Percentiles rank a stretch among this genome's conserved stretches.
These are phyloP conservation scores for Quercus bicolor DNA, from an alignment of 306 rosid species.

Conservation along the genomic window DNA sequence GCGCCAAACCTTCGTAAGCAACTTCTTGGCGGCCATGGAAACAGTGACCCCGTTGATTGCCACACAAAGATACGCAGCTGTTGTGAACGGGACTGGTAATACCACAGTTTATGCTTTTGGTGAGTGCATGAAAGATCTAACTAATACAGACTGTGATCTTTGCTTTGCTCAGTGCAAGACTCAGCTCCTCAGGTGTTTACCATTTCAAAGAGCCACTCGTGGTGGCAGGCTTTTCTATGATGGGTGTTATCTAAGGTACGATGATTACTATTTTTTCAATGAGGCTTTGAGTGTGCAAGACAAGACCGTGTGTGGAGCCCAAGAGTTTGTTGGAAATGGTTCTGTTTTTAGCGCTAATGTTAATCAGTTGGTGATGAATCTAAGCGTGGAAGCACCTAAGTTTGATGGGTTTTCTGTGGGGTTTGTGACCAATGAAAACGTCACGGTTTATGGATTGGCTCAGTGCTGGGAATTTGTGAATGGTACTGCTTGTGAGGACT, in stretches of 20 bases:
- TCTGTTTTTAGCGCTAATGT: conserved; percentile 33
- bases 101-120: conserved; percentile 49
- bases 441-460: conserved; percentile 62
- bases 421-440: conserved; percentile 23
- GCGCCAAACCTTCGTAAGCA: conserved; percentile 33
- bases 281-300: conserved; percentile 38
- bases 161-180: conserved; percentile 65
- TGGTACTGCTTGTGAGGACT: conserved; percentile 33
- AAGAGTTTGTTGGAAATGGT: conserved; percentile 20
- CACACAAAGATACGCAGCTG: conserved; percentile 28
- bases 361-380: conserved; percentile 42
- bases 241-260: conserved; percentile 64
- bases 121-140: conserved; percentile 65
- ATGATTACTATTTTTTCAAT: conserved; percentile 44
- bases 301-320: conserved; percentile 33
- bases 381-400: conserved; percentile 41
- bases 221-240: conserved; percentile 59
- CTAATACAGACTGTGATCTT: conserved; percentile 50
- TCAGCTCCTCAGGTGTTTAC: conserved; percentile 49
- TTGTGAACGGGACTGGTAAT: conserved; percentile 41
- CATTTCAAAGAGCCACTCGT: conserved; percentile 46
- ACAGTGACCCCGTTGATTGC: conserved; percentile 35
- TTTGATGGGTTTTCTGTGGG: conserved; percentile 51
- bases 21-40: conserved; percentile 51
- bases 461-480: conserved; percentile 67